A percentile compares a stretch with the other conserved stretches of the same genome.
Conservation (phyloP, 306 rosid genomes). For the Gastrolobium villosum region DNA sequence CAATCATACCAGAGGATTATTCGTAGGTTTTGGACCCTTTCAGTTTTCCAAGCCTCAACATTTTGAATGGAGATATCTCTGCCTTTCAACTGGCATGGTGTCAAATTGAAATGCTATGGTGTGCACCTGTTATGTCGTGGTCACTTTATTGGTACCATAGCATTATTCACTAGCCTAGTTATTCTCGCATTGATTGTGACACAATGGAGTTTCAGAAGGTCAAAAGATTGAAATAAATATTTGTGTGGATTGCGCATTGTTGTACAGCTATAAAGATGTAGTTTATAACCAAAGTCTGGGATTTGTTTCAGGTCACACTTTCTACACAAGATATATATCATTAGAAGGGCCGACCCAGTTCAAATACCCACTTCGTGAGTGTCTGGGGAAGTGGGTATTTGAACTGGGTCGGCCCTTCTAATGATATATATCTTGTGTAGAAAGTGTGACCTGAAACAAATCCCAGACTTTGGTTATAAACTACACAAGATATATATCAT, state of each 20-base stretch:
- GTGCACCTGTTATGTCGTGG: background rate
- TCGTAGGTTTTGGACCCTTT: constrained; percentile 28
- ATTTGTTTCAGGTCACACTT: constrained; percentile 22
- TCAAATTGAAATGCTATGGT: constrained; percentile 18
- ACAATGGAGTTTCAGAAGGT: background rate
- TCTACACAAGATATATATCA: background rate
- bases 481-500: background rate
- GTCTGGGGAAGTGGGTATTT: too few species aligned
- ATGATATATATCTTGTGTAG: background rate
- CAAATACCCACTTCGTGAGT: too few species aligned
- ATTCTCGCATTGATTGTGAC: background rate
- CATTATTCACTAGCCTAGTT: background rate
- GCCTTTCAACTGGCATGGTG: background rate
- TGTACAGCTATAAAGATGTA: constrained; percentile 2
- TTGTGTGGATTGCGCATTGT: constrained; percentile 5
- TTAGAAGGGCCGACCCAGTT: too few species aligned
- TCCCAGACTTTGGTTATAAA: constrained; percentile 21
- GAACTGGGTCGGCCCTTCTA: too few species aligned
- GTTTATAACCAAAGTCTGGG: constrained; percentile 15
- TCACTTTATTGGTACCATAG: background rate
- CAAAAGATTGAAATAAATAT: background rate
- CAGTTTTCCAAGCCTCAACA: background rate
- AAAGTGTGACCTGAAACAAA: constrained; percentile 24
- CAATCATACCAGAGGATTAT: constrained; percentile 13
- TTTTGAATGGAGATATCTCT: background rate